Evolutionary conservation across 106 monocot species (phyloP).

Genomic region (Dendrobium catenatum): DNA sequence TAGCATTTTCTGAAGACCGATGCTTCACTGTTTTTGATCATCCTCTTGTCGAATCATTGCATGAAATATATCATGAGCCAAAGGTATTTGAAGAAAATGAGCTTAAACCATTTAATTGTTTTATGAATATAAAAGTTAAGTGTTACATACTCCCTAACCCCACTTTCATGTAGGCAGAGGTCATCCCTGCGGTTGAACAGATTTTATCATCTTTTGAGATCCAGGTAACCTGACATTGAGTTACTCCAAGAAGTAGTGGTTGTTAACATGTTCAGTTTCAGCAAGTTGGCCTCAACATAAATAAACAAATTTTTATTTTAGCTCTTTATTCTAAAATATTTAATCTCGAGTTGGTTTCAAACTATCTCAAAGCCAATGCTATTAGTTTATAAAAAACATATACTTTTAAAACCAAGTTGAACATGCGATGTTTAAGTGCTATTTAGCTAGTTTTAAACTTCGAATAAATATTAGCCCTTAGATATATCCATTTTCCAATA

Average conservation of each 20-base stretch:
- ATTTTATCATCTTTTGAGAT: slow-evolving; percentile 65
- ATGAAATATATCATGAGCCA: slow-evolving; percentile 78
- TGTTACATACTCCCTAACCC: neutral
- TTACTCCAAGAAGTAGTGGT: neutral
- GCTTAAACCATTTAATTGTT: neutral
- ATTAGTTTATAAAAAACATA: neutral
- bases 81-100: slow-evolving; percentile 40
- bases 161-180: slow-evolving; percentile 48
- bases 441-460: no score
- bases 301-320: neutral
- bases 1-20: slow-evolving; percentile 83
- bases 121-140: neutral
- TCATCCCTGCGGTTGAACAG: slow-evolving; percentile 67
- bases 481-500: no score
- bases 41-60: slow-evolving; percentile 72
- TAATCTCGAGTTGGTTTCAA: neutral
- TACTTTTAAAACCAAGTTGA: no score
- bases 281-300: neutral
- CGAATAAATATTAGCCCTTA: no score
- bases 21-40: slow-evolving; percentile 79
- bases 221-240: slow-evolving; percentile 39
- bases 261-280: neutral
- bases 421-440: no score
- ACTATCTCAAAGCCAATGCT: neutral
- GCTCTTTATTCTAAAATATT: neutral